Conservation (phyloP, 2,329 filamentous ascomycete species). For the Cladosporium sp. region DNA sequence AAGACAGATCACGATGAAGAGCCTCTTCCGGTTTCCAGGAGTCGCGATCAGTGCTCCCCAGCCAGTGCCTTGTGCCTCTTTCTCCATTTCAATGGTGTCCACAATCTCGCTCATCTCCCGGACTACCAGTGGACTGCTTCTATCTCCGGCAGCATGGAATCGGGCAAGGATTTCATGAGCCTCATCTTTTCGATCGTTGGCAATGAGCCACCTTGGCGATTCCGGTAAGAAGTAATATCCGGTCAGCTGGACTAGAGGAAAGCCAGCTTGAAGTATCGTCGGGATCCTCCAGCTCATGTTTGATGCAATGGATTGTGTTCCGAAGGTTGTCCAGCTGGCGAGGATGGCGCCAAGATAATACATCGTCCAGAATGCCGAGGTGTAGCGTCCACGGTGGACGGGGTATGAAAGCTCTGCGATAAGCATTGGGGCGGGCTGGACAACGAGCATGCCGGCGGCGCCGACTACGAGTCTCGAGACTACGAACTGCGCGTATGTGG, state of each 20-base stretch:
- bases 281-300: slow-evolving; percentile 52
- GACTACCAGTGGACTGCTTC: slow-evolving; percentile 53
- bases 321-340: slow-evolving; percentile 37
- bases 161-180: slow-evolving; percentile 61
- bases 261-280: slow-evolving; percentile 49
- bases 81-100: slow-evolving; percentile 49
- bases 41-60: slow-evolving; percentile 53
- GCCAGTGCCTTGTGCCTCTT: slow-evolving; percentile 7
- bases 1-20: slow-evolving; percentile 46
- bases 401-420: slow-evolving; percentile 52
- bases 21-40: slow-evolving; percentile 54
- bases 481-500: slow-evolving; percentile 33
- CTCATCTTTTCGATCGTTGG: slow-evolving; percentile 47
- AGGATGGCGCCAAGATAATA: slow-evolving; percentile 35
- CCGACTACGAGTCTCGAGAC: slow-evolving; percentile 44
- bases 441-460: slow-evolving; percentile 42
- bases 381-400: slow-evolving; percentile 41
- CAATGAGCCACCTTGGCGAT: slow-evolving; percentile 62
- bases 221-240: slow-evolving; percentile 41
- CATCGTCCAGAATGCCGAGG: slow-evolving; percentile 57
- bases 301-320: slow-evolving; percentile 46
- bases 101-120: slow-evolving; percentile 64
- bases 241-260: slow-evolving; percentile 59
- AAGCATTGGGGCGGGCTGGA: slow-evolving; percentile 58
- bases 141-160: slow-evolving; percentile 36